Conservation (phyloP, 345 rosid genomes). For the Draba incana region DNA sequence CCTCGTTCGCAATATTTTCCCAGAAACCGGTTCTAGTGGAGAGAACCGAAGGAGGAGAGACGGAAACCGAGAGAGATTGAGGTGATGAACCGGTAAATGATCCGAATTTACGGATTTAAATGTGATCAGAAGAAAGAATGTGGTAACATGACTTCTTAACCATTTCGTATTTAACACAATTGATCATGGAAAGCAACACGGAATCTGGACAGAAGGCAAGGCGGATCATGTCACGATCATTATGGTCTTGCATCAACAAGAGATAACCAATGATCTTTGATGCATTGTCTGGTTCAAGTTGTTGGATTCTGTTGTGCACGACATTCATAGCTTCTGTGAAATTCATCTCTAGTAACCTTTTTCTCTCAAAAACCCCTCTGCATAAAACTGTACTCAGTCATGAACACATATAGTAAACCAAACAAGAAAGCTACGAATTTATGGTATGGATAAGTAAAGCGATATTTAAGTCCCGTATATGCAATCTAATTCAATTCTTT, state of each 20-base stretch:
- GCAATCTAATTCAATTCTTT: too few relatives aligned
- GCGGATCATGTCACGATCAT: slow-evolving; percentile 83
- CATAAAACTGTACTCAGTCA: not conserved
- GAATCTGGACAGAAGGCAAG: slow-evolving; percentile 81
- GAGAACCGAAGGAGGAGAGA: slow-evolving; percentile 26
- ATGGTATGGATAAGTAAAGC: too few relatives aligned
- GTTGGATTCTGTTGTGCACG: slow-evolving; percentile 79
- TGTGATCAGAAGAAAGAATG: slow-evolving; percentile 45
- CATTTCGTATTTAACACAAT: slow-evolving; percentile 65
- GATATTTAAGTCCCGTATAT: too few relatives aligned
- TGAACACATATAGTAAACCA: too few relatives aligned
- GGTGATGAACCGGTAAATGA: slow-evolving; percentile 4
- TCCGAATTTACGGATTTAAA: slow-evolving; percentile 3
- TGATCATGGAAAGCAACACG: slow-evolving; percentile 57
- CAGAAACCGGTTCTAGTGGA: slow-evolving; percentile 49
- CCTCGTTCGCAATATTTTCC: slow-evolving; percentile 48
- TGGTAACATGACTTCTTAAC: slow-evolving; percentile 30
- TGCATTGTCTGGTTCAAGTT: slow-evolving; percentile 86
- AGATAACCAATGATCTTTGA: slow-evolving; percentile 80
- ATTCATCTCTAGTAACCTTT: slow-evolving; percentile 55
- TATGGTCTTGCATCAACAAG: slow-evolving; percentile 71
- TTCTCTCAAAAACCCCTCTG: not conserved
- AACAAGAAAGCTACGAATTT: too few relatives aligned
- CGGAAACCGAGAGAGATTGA: slow-evolving; percentile 6
- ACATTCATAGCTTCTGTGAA: slow-evolving; percentile 75